Evolutionary conservation across 208 protist species (phyloP).

Genomic region (Zelonia costaricensis): DNA sequence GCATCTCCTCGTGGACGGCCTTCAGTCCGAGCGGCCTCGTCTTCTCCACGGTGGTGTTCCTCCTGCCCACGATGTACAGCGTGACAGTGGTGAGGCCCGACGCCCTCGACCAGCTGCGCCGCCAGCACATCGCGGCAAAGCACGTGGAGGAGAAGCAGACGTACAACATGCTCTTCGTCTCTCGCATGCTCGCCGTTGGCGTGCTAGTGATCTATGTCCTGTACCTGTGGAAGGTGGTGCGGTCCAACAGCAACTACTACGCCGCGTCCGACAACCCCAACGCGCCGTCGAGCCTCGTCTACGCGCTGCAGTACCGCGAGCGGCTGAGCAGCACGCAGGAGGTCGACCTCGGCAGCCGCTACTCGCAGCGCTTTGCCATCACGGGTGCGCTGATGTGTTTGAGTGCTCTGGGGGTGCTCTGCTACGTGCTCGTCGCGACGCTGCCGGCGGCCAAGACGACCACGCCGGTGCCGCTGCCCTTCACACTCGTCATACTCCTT

Average conservation of each 20-base stretch:
- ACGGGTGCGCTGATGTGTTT: slow-evolving; percentile 25
- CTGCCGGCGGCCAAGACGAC: slow-evolving; percentile 30
- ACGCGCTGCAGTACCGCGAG: slow-evolving; percentile 45
- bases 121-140: slow-evolving; percentile 4
- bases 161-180: slow-evolving; percentile 30
- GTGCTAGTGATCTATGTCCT: slow-evolving; percentile 38
- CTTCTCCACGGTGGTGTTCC: slow-evolving; percentile 38
- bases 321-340: slow-evolving; percentile 16
- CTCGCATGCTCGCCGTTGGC: slow-evolving; percentile 31
- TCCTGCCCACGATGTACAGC: slow-evolving; percentile 56
- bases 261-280: slow-evolving; percentile 36
- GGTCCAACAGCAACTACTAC: slow-evolving; percentile 45
- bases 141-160: slow-evolving; percentile 18
- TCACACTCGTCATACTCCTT: slow-evolving; percentile 59
- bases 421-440: slow-evolving; percentile 33
- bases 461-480: slow-evolving; percentile 35
- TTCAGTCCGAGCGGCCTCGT: slow-evolving; percentile 42
- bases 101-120: slow-evolving; percentile 7
- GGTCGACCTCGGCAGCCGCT: slow-evolving; percentile 26
- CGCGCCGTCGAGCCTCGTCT: slow-evolving; percentile 34
- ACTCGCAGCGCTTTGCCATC: slow-evolving; percentile 37
- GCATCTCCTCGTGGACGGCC: slow-evolving; percentile 35
- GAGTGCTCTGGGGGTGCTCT: slow-evolving; percentile 1
- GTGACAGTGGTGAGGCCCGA: slow-evolving; percentile 26
- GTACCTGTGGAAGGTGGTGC: slow-evolving; percentile 36